Evolutionary conservation across 495 filamentous ascomycete species (phyloP), one percentile per base, ranked within the genome.

Genomic region (Neurospora intermedia): DNA sequence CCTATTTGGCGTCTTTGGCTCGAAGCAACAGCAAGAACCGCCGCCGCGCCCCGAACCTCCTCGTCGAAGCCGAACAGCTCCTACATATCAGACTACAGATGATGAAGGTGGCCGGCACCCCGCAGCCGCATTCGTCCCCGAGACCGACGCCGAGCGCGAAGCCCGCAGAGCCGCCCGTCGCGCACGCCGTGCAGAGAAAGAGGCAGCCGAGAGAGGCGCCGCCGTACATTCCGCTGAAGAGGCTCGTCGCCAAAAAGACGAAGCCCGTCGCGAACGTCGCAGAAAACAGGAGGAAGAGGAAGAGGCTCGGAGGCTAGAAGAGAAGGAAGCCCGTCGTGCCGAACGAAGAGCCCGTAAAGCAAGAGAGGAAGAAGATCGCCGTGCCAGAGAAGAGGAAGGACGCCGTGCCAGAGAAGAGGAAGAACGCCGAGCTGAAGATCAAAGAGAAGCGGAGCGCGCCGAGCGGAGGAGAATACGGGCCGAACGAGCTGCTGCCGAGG

Each of bases 111-210:
- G 69, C 20, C 75, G 76, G 11, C 74, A 71, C 1, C 70, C 45
- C 13, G 74, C 74, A 5, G 54, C 54, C 13, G 54, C 54, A 66
- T 66, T 66, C 27, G 54, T 66, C 54, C 54, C 54, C 54, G 79
- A 81, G 40, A 80, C 81, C 0, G 87, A 87, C 38, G 80, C 82
- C 38, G 85, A 89, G 38, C 84, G 85, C 20, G 87, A 89, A 74
- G 86, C 85, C 11, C 85, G 86, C 45, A 85, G 86, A 15, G 87
- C 84, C 3, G 86, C 85, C 46, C 82, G 86, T 38, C 84, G 83
- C 62, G 82, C 83, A n/a, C 82, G 80, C 43, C 81, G 80, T 42
- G 81, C 81, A 6, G 85, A 86, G 54, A 83, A 86, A 69, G 85
- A 84, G 71, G 84, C 84, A 5, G 82, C 82, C 20, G 85, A 86